Evolutionary conservation across 2,329 filamentous ascomycete species (phyloP), one percentile per base, ranked within the genome.

Genomic region (Colletotrichum tanaceti): DNA sequence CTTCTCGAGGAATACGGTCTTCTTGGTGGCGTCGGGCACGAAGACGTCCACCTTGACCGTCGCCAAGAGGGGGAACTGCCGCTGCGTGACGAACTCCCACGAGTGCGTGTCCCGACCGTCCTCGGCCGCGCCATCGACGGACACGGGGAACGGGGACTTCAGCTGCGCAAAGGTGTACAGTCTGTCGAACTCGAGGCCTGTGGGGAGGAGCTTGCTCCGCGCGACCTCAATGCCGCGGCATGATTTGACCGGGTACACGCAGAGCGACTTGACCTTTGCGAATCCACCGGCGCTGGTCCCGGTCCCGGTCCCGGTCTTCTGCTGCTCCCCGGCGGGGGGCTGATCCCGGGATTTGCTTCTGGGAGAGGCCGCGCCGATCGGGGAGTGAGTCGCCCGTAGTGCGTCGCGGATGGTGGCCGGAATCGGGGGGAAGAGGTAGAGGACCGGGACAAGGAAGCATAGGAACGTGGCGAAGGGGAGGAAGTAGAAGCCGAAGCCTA

Each of bases 191-290:
- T 91, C 87, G 65, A 97, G 84, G 2, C 94, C 93, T 2, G 87
- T 88, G 6, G 87, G 82, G 53, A 93, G 79, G 18, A 96, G 85
- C 62, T 87, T 86, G 68, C 87, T 87, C 70, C 85, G 81, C 59
- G 86, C 80, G 54, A 97, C 79, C 79, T 96, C 93, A 63, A 97
- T 89, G 35, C 91, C 92, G 64, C 82, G 84, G 77, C 93, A 97
- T 65, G 91, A 93, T 80, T 97, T 95, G 77, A 97, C 81, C 0
- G 94, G 94, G 77, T 96, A 95, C 68, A 94, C 86, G 80, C 90
- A 90, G 59, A 97, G 82, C 63, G 91, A 92, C 77, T 93, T 79
- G 59, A 86, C 76, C 71, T 13, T 53, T 18, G 28, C 52, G 75
- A 70, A 59, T 43, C 50, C 50, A 38, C 35, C 63, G 35, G 65